Conservation (phyloP, 257 asterid species). For the Striga asiatica region DNA sequence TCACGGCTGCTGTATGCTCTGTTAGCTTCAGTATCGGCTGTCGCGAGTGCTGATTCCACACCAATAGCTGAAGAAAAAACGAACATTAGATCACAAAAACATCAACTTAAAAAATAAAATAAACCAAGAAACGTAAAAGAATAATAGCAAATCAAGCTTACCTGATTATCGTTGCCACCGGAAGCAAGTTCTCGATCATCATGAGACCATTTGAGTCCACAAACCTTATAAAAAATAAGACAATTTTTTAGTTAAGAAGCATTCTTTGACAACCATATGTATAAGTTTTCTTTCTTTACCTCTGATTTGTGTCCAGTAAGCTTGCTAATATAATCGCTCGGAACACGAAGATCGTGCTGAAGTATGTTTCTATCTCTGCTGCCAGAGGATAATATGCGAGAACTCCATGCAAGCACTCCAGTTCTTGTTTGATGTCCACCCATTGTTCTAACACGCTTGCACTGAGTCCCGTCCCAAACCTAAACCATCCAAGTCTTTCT, state of each 20-base stretch:
- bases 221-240: constrained; percentile 42
- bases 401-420: constrained; percentile 86
- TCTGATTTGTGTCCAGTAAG: constrained; percentile 92
- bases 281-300: constrained; percentile 28
- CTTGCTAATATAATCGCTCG: constrained; percentile 68
- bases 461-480: constrained; percentile 95
- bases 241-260: no score
- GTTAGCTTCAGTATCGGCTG: constrained; percentile 69
- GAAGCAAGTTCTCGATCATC: constrained; percentile 98
- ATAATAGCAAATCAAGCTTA: constrained; percentile 10
- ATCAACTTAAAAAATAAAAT: no score
- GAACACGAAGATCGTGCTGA: constrained; percentile 90
- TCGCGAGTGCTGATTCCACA: constrained; percentile 87
- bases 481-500: no score
- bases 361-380: constrained; percentile 94
- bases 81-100: background rate
- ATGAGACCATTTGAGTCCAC: constrained; percentile 96
- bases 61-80: constrained; percentile 54
- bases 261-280: no score
- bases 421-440: constrained; percentile 93
- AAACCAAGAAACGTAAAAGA: background rate
- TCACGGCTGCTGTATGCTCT: constrained; percentile 94
- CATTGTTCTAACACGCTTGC: constrained; percentile 86
- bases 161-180: constrained; percentile 97
- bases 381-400: constrained; percentile 82